A percentile compares a stretch with the other conserved stretches of the same genome.
phyloP scores from a whole-genome alignment of 495 filamentous ascomycete genomes.

The Astrothelium macrocarpum region DNA sequence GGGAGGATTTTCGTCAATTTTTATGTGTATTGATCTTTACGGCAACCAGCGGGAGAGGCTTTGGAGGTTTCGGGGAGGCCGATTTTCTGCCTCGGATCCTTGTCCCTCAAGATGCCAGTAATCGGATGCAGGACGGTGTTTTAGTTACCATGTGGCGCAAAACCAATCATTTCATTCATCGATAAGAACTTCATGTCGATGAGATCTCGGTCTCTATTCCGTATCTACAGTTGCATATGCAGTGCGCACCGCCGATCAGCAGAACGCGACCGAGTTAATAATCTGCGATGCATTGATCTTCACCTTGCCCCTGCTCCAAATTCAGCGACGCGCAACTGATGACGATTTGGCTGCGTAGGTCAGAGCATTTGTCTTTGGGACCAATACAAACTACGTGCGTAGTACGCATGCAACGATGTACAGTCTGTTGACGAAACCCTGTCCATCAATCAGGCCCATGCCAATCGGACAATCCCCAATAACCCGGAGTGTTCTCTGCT shows the following conservation, averaged over 20 bases:
- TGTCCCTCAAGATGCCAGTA: neutral
- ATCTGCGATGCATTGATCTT: neutral
- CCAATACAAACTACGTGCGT: neutral
- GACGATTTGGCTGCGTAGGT: neutral
- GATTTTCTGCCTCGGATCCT: neutral
- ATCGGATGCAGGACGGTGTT: neutral
- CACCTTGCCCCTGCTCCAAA: neutral
- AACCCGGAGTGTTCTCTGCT: neutral
- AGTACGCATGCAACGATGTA: neutral
- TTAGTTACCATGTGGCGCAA: neutral
- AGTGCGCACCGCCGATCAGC: neutral
- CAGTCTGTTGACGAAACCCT: neutral
- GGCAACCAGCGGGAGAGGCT: neutral
- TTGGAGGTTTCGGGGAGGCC: neutral
- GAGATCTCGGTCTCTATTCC: neutral
- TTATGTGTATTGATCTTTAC: too few relatives aligned
- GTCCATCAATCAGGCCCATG: neutral
- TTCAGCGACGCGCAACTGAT: neutral
- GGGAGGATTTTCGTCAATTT: too few relatives aligned
- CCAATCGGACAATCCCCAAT: neutral
- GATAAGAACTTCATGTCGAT: neutral
- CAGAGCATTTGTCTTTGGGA: neutral
- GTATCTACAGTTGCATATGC: neutral
- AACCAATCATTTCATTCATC: neutral
- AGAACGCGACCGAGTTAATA: neutral